Conservation (phyloP, 2,329 filamentous ascomycete genomes). For the Penicillium sp. region DNA sequence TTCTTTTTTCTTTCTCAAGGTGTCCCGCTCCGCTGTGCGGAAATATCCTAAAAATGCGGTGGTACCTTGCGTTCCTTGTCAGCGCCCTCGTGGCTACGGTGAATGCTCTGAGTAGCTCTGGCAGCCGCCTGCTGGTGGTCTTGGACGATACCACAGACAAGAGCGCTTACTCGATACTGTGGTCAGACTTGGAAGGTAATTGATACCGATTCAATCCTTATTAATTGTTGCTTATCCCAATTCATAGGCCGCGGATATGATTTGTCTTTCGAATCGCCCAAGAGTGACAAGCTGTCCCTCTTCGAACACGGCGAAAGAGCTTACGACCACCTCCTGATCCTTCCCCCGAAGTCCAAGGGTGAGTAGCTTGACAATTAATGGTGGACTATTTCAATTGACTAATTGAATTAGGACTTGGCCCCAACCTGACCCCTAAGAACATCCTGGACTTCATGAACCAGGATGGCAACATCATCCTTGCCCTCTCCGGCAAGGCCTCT, state of each 20-base stretch:
- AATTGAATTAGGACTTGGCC: slow-evolving; percentile 70
- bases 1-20: slow-evolving; percentile 14
- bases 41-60: slow-evolving; percentile 64
- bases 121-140: slow-evolving; percentile 79
- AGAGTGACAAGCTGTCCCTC: slow-evolving; percentile 72
- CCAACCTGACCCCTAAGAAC: slow-evolving; percentile 79
- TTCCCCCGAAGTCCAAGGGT: slow-evolving; percentile 91
- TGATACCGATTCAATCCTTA: not conserved
- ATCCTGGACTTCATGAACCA: slow-evolving; percentile 90
- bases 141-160: slow-evolving; percentile 81
- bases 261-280: slow-evolving; percentile 78
- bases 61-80: slow-evolving; percentile 69
- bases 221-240: slow-evolving; percentile 7
- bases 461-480: slow-evolving; percentile 85
- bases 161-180: slow-evolving; percentile 78
- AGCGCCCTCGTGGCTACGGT: slow-evolving; percentile 56
- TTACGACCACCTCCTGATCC: slow-evolving; percentile 87
- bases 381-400: slow-evolving; percentile 25
- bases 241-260: slow-evolving; percentile 75
- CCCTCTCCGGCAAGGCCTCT: slow-evolving; percentile 71
- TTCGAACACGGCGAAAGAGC: slow-evolving; percentile 84
- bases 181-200: slow-evolving; percentile 50
- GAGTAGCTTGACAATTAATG: slow-evolving; percentile 9
- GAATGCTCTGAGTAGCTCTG: slow-evolving; percentile 75
- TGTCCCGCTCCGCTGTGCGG: slow-evolving; percentile 35